Base-by-base conservation (phyloP, 1,284 basidiomycete species). In the Pseudozyma tsukubaensis region DNA sequence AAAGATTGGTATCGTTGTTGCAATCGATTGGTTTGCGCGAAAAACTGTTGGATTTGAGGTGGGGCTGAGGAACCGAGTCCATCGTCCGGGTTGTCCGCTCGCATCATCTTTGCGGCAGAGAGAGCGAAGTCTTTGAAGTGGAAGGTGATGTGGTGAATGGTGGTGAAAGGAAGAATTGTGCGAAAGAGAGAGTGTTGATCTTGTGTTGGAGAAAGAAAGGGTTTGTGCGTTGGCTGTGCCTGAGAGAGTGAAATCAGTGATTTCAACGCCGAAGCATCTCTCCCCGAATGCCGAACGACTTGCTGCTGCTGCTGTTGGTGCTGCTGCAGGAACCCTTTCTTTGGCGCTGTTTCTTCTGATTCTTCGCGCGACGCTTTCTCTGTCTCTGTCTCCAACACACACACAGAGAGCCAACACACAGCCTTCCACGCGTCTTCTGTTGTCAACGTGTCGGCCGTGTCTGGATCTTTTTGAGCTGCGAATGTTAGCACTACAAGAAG, bases 1-100 rank as follows among this genome's bases (percentile, higher is more conserved):
- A 90, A 86, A 80, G 91, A 90, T 85, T 97, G 94, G 84, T 78
- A 76, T 16, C 76, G 71, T 62, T 80, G 76, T 58, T 80, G 75
- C 9, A 70, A 50, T 45, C 54, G 39, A 43, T 59, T 64, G 52
- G 77, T 74, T n/a, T 80, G 77, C 2, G 75, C 72, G 37, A 80
- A 19, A n/a, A 79, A 74, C 45, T 75, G 63, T 49, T 79, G 57
- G 70, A 76, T 63, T 34, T 74, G 77, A 6, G 67, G 67, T 21
- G 78, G 71, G 10, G 75, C 65, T 10, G 56, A 55, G n/a, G 45
- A 24, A 29, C 60, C 63, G 5, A 74, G 56, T 43, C 62, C 73
- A 19, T 72, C 68, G 32, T 77, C 78, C 35, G 66, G 52, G 34
- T 71, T 68, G 56, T 80, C 71, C 4, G 79, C 72, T 56, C 74